A percentile compares a stretch with the other conserved stretches of the same genome.
Evolutionary conservation across 768 basidiomycete genomes (phyloP).

Genomic region (Roridomyces roridus): DNA sequence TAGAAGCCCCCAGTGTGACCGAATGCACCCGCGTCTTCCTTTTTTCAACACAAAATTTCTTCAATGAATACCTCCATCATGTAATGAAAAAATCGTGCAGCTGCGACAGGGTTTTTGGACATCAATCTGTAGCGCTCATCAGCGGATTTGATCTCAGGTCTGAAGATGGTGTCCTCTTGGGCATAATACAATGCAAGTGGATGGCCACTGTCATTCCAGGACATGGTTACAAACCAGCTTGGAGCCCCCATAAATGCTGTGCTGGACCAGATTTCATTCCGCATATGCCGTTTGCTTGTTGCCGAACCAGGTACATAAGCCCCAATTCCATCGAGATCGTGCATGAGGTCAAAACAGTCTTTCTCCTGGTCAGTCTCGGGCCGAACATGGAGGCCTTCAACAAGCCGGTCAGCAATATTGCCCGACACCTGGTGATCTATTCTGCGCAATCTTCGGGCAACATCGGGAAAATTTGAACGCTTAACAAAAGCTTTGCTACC

Average conservation of each 20-base stretch:
- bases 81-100: slow-evolving; percentile 28
- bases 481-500: slow-evolving; percentile 36
- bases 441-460: slow-evolving; percentile 27
- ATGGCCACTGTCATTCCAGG: slow-evolving; percentile 35
- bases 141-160: slow-evolving; percentile 9
- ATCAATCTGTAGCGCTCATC: slow-evolving; percentile 1
- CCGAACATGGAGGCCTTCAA: slow-evolving; percentile 29
- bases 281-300: slow-evolving; percentile 33
- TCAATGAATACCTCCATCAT: slow-evolving; percentile 25
- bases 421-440: slow-evolving; percentile 30
- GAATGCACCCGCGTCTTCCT: slow-evolving; percentile 11
- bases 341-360: slow-evolving; percentile 38
- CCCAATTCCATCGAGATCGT: slow-evolving; percentile 41
- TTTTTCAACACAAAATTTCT: slow-evolving; percentile 16
- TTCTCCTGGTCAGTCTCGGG: slow-evolving; percentile 39
- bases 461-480: slow-evolving; percentile 30
- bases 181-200: slow-evolving; percentile 43
- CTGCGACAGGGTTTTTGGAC: slow-evolving; percentile 26
- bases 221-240: slow-evolving; percentile 42
- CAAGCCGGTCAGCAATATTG: slow-evolving; percentile 26
- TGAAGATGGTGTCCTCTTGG: slow-evolving; percentile 26
- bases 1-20: slow-evolving; percentile 31
- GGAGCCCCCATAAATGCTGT: slow-evolving; percentile 32
- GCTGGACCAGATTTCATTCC: slow-evolving; percentile 39
- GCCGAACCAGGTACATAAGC: slow-evolving; percentile 35